Percentiles rank a stretch among this genome's conserved stretches.
These are phyloP conservation scores for Draba incana DNA, from an alignment of 345 rosid genomes.

Conservation along the genomic window DNA sequence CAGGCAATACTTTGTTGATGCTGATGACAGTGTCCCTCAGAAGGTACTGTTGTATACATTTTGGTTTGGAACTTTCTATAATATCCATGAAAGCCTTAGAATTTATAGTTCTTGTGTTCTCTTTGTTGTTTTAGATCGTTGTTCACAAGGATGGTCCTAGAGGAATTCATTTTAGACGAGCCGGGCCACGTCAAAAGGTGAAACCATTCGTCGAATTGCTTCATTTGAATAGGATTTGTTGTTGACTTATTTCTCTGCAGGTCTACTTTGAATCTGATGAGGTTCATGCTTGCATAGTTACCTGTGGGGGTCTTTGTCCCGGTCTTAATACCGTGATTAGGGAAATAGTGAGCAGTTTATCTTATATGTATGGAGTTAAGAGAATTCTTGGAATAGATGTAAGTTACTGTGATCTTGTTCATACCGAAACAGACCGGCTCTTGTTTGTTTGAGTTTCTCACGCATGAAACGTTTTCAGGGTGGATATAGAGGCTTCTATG, in stretches of 20 bases:
- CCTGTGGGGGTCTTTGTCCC: slow-evolving; percentile 90
- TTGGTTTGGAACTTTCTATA: not conserved
- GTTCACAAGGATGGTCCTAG: slow-evolving; percentile 74
- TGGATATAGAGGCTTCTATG: slow-evolving; percentile 82
- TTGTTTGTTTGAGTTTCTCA: slow-evolving; percentile 25
- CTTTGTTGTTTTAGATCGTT: slow-evolving; percentile 52
- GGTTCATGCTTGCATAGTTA: slow-evolving; percentile 85
- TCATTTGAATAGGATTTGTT: slow-evolving; percentile 24
- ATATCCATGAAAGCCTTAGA: slow-evolving; percentile 2
- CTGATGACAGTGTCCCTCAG: slow-evolving; percentile 78
- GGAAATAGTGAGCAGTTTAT: slow-evolving; percentile 69
- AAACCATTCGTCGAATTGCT: not conserved
- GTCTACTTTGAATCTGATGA: slow-evolving; percentile 74
- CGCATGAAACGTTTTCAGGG: slow-evolving; percentile 49
- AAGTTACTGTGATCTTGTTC: slow-evolving; percentile 36
- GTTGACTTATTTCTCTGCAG: slow-evolving; percentile 40
- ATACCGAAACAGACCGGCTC: not conserved
- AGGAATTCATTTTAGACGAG: slow-evolving; percentile 84
- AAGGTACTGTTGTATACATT: slow-evolving; percentile 44
- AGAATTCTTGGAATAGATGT: slow-evolving; percentile 79
- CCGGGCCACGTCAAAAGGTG: slow-evolving; percentile 93
- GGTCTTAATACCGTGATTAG: slow-evolving; percentile 85
- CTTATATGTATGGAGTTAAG: slow-evolving; percentile 80
- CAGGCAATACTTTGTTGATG: slow-evolving; percentile 91
- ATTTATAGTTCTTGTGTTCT: not conserved